These are phyloP conservation scores for Clavispora santaluciae DNA, from an alignment of 805 yeast species.

Conservation along the genomic window DNA sequence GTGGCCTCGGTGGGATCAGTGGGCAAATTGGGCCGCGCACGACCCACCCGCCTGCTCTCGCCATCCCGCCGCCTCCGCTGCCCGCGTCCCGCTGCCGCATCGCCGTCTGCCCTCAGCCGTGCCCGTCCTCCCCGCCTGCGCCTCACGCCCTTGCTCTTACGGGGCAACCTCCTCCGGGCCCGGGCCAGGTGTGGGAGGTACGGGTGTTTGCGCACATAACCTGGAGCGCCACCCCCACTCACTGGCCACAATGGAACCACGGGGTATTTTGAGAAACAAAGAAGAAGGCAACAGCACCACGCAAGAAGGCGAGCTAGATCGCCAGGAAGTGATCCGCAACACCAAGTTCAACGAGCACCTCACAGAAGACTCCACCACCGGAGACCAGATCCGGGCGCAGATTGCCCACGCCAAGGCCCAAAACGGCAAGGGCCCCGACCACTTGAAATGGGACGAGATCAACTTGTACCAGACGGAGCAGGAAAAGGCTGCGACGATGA, in stretches of 20 bases:
- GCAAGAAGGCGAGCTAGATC: conserved; percentile 30
- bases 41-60: too few species aligned
- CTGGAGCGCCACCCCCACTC: too few species aligned
- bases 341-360: conserved; percentile 70
- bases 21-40: not conserved
- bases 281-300: conserved; percentile 18
- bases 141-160: too few species aligned
- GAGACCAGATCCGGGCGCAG: conserved; percentile 44
- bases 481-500: conserved; percentile 68
- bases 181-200: too few species aligned
- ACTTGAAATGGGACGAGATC: conserved; percentile 79
- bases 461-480: conserved; percentile 71
- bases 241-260: conserved; percentile 14
- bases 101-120: too few species aligned
- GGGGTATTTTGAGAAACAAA: conserved; percentile 54
- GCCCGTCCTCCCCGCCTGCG: too few species aligned
- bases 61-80: too few species aligned
- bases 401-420: conserved; percentile 32
- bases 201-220: not conserved
- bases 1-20: too few species aligned
- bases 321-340: conserved; percentile 75
- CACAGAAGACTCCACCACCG: conserved; percentile 28
- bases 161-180: too few species aligned
- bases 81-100: too few species aligned
- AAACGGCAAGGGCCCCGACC: conserved; percentile 19